Evolutionary conservation across 2,329 filamentous ascomycete genomes (phyloP), one percentile per base, ranked within the genome.

Genomic region (Colletotrichum sp.): DNA sequence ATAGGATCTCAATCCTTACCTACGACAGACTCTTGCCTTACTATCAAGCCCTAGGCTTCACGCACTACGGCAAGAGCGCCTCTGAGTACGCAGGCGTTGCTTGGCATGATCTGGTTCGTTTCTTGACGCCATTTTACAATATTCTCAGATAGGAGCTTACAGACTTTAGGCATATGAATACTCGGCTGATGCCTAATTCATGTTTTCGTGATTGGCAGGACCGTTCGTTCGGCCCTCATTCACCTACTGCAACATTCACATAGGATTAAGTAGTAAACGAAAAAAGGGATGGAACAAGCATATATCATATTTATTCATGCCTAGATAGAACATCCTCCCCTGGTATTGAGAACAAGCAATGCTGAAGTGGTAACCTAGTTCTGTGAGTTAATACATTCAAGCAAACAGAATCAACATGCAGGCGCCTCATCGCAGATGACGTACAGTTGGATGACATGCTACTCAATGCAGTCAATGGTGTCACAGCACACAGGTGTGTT

Each of bases 31-130:
- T 83, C 2, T 79, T 83, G 0, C 76, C 81, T 9, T 83, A 81
- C 49, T 83, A 83, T n/a, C 59, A 83, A 26, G 78, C 78, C 21
- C 67, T 84, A 7, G 82, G 82, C 0, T 84, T 84, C 30, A 78
- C 79, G 15, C 79, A 83, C 70, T 80, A 81, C 7, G 82, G 82
- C 15, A 84, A 81, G 71, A 83, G 82, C 52, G 78, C 79, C 6
- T 82, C 78, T 13, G 78, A 78, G 21, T 83, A 83, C 55, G 82
- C 81, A 3, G 81, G 82, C 3, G 77, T 83, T 6, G 78, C 79
- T 3, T 83, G 82, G 82, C 80, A 82, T 10, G 82, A 83, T 70
- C 75, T 83, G 69, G 82, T 83, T 44, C 4, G 21, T 18, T 7
- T 21, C 4, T 8, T 13, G n/a, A 15, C 13, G 7, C 21, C 1